phyloP scores from a whole-genome alignment of 129 eudicot species.

The Arctium minus region DNA sequence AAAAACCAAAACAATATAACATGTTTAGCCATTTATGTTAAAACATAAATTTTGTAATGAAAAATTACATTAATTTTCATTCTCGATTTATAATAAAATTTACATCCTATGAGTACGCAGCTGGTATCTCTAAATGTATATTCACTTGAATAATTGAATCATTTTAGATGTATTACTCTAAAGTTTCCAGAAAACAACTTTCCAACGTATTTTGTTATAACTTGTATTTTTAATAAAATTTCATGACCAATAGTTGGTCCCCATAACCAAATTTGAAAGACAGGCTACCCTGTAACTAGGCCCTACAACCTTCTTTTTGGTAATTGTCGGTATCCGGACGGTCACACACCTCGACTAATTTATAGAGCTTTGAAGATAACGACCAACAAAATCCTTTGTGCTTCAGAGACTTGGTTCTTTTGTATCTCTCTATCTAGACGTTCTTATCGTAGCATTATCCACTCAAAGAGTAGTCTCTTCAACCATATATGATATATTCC shows the following conservation, averaged over 20 bases:
- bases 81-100: too few relatives aligned
- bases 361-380: background rate
- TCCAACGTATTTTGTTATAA: background rate
- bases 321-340: background rate
- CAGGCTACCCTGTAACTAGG: background rate
- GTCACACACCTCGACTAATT: background rate
- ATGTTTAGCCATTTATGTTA: background rate
- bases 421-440: background rate
- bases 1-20: too few relatives aligned
- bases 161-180: background rate
- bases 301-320: background rate
- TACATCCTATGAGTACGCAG: background rate
- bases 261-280: background rate
- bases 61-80: background rate
- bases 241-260: background rate
- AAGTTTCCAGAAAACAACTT: background rate
- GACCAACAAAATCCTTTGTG: background rate
- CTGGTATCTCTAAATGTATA: background rate
- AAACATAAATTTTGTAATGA: background rate
- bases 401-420: background rate
- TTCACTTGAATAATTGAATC: background rate
- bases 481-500: background rate
- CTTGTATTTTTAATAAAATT: background rate
- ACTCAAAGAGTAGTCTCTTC: background rate
- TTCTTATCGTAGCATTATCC: background rate